These are phyloP conservation scores for Mortierella sp. DNA, from an alignment of 371 early-diverging fungal species.

Conservation along the genomic window DNA sequence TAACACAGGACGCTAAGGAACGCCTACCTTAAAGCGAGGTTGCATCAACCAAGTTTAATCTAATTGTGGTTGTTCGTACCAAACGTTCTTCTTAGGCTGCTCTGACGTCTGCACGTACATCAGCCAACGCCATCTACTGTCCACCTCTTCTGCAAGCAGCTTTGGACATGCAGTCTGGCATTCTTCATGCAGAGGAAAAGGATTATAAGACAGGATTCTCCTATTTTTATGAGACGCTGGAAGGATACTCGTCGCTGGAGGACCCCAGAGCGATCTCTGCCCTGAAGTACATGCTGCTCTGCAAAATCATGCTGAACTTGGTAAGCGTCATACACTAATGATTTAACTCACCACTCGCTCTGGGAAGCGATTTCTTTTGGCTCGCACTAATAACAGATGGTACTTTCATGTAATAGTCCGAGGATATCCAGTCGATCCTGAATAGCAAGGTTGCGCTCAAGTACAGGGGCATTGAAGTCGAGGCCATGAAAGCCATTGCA, in stretches of 20 bases:
- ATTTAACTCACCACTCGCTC: no score
- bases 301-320: slow-evolving; percentile 97
- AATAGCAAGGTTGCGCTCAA: slow-evolving; percentile 85
- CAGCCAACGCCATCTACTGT: slow-evolving; percentile 98
- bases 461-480: slow-evolving; percentile 84
- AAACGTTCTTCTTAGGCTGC: no score
- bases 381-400: neutral
- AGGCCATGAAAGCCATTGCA: slow-evolving; percentile 95
- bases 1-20: no score
- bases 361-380: neutral
- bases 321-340: slow-evolving; percentile 65
- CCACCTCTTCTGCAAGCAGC: slow-evolving; percentile 98
- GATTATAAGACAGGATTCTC: slow-evolving; percentile 99
- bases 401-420: slow-evolving; percentile 63
- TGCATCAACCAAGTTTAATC: no score
- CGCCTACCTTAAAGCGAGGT: no score
- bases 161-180: slow-evolving; percentile 97
- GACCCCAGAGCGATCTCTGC: slow-evolving; percentile 89
- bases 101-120: slow-evolving; percentile 96
- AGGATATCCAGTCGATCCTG: slow-evolving; percentile 88
- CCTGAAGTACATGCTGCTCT: slow-evolving; percentile 96
- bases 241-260: slow-evolving; percentile 91
- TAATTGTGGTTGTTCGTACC: no score
- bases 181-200: slow-evolving; percentile 97
- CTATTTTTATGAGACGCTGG: slow-evolving; percentile 98